A percentile compares a stretch with the other conserved stretches of the same genome.
Conservation (phyloP, 2,329 filamentous ascomycete genomes). For the Aschersonia sp. region DNA sequence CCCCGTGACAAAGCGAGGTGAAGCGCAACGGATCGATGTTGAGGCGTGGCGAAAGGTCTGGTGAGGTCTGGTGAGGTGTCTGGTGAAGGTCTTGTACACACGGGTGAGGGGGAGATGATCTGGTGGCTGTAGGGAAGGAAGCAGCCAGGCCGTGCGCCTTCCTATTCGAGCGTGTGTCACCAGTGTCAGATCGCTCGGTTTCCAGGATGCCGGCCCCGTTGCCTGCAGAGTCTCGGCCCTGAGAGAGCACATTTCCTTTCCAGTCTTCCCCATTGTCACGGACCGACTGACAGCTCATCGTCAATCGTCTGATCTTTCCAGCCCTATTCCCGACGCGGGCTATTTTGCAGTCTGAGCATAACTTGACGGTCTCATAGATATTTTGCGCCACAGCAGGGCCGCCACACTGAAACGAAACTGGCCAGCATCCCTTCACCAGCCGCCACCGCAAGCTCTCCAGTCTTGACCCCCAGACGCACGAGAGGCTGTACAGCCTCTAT, state of each 20-base stretch:
- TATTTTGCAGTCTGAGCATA: background rate
- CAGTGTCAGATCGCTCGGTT: constrained; percentile 10
- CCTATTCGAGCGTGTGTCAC: constrained; percentile 2
- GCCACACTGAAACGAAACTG: background rate
- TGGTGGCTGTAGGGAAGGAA: background rate
- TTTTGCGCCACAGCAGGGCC: background rate
- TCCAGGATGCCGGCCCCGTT: background rate
- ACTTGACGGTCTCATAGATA: no score
- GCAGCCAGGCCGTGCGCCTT: background rate
- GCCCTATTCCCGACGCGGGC: background rate
- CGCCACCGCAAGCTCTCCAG: no score
- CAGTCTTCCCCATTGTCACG: background rate
- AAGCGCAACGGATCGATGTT: no score
- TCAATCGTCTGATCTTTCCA: background rate
- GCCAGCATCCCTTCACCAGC: background rate
- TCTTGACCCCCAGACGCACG: no score
- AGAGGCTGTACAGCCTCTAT: no score
- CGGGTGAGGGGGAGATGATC: no score
- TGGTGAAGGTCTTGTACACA: no score
- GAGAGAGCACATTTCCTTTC: background rate
- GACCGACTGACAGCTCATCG: background rate
- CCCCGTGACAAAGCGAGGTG: no score
- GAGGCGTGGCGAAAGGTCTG: no score
- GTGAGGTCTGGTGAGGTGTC: no score
- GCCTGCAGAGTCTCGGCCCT: background rate